Conservation (phyloP, 2,329 filamentous ascomycete species). For the Malbranchea cinnamomea region DNA sequence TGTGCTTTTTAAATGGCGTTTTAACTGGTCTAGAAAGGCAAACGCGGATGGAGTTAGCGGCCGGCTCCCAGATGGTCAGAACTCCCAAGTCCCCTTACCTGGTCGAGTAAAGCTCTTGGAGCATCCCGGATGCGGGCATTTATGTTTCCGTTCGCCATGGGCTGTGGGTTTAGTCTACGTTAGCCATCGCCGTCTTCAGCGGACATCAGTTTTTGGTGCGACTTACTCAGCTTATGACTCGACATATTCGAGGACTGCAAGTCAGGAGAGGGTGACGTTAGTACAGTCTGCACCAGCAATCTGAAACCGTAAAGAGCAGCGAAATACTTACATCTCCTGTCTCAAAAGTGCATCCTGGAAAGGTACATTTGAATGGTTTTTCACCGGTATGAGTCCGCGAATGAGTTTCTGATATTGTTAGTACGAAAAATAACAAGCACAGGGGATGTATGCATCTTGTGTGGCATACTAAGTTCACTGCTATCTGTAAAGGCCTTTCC, state of each 20-base stretch:
- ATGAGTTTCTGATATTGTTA: constrained; percentile 26
- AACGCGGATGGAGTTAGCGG: background rate
- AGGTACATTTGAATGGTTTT: constrained; percentile 29
- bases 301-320: background rate
- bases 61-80: no score
- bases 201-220: background rate
- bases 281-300: constrained; percentile 1
- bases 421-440: constrained; percentile 1
- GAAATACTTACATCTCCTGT: constrained; percentile 27
- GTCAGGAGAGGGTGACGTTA: constrained; percentile 1
- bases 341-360: constrained; percentile 28
- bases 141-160: constrained; percentile 28
- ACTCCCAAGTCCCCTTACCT: no score
- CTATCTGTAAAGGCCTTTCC: constrained; percentile 30
- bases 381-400: constrained; percentile 29
- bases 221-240: constrained; percentile 28
- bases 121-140: constrained; percentile 25
- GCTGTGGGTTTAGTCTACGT: constrained; percentile 12
- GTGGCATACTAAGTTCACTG: constrained; percentile 31
- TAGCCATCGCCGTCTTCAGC: constrained; percentile 6
- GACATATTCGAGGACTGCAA: constrained; percentile 31
- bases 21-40: constrained; percentile 23
- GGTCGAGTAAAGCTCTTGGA: constrained; percentile 30
- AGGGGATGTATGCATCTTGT: constrained; percentile 7
- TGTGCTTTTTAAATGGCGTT: constrained; percentile 25